Evolutionary conservation across 129 eudicot species (phyloP), one percentile per base, ranked within the genome.

Genomic region (Lonicera japonica): DNA sequence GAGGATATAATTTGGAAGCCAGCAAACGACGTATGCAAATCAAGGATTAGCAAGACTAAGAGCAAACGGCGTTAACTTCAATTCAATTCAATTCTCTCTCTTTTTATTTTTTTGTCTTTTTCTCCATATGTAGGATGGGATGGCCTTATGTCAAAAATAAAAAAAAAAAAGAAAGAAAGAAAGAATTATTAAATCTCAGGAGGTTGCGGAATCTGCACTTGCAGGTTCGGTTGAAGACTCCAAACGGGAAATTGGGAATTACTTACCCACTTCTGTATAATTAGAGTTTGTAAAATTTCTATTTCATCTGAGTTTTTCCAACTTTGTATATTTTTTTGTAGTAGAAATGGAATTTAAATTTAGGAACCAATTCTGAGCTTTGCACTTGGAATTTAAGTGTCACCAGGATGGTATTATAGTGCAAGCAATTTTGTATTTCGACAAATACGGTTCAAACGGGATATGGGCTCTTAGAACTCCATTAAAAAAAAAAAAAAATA

Each of bases 1-100:
- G 98, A 91, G 16, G 98, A 91, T 54, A 87, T 91, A 64, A 87
- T 91, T 56, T 91, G 98, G 98, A 84, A 72, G 73, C 98, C 98
- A 51, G 79, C 96, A 59, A 74, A 55, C 38, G 95, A 82, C 29
- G 65, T 60, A 3, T 68, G 82, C 61, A 84, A 79, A 77, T 73
- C 96, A 70, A 80, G 83, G 69, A 59, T 64, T 53, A 67, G 75
- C 11, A 87, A 80, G 76, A 64, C 78, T 14, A 87, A 82, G 83
- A 80, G 84, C 78, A 87, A 78, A 68, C 68, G 64, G 59, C 84
- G 95, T 20, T 88, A 58, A 67, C 48, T 29, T 24, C 50, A 51
- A 24, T 39, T 41, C 53, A 60, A 25, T 13, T 15, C 17, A 8
- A 21, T 56, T 59, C 10, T 10, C 3, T 59, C 40, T 60, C 50